These are phyloP conservation scores for Chrysophaeum taylorii DNA, from an alignment of 352 stramenopile species.

Conservation along the genomic window DNA sequence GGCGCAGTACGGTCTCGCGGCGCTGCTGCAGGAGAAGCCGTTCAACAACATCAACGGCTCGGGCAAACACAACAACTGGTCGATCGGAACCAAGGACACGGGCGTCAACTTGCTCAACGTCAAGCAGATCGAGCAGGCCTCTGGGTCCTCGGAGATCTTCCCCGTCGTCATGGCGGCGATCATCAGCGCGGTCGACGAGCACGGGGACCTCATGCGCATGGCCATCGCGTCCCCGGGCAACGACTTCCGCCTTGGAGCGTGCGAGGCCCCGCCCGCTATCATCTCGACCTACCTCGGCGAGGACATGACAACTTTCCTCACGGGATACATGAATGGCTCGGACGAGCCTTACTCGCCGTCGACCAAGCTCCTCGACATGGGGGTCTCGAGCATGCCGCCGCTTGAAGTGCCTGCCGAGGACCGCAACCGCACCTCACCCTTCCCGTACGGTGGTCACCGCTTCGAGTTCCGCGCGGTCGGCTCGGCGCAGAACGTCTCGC, in stretches of 20 bases:
- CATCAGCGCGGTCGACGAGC: constrained; percentile 55
- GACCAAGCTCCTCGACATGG: constrained; percentile 36
- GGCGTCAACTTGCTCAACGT: constrained; percentile 54
- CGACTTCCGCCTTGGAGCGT: constrained; percentile 68
- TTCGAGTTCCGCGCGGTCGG: constrained; percentile 74
- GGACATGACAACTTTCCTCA: constrained; percentile 57
- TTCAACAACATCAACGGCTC: constrained; percentile 70
- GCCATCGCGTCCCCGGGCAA: constrained; percentile 61
- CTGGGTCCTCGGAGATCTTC: constrained; percentile 50
- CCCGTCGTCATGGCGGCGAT: constrained; percentile 61
- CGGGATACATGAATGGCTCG: constrained; percentile 49
- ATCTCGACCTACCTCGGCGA: constrained; percentile 68
- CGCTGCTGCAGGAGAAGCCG: constrained; percentile 70
- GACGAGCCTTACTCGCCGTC: constrained; percentile 40
- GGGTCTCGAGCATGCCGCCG: constrained; percentile 8
- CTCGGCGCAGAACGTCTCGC: constrained; percentile 60
- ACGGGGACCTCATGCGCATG: constrained; percentile 67
- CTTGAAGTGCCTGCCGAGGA: constrained; percentile 52
- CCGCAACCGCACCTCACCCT: constrained; percentile 72
- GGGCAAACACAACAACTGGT: constrained; percentile 78
- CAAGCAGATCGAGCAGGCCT: constrained; percentile 39
- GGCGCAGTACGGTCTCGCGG: constrained; percentile 53
- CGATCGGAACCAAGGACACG: constrained; percentile 53
- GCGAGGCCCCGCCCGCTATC: constrained; percentile 69
- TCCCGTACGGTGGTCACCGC: constrained; percentile 63